phyloP scores from a whole-genome alignment of 2,329 filamentous ascomycete genomes.

The Macrophomina pseudophaseolina region DNA sequence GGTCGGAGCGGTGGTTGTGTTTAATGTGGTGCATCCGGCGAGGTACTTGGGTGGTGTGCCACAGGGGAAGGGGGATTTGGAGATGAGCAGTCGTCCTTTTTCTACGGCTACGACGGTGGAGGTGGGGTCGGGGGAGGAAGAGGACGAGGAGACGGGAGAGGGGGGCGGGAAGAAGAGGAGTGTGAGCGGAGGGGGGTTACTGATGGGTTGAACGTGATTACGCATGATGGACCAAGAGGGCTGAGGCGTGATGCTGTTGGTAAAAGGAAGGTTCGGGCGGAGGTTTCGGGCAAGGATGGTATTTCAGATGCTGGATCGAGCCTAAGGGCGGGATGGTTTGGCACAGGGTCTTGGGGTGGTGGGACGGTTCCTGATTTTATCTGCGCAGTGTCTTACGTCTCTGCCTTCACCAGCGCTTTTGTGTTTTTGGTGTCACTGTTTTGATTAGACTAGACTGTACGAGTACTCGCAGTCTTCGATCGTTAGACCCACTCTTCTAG shows the following conservation, averaged over 20 bases:
- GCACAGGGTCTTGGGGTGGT: background rate
- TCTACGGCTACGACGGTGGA: conserved; percentile 1
- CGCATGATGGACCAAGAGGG: no score
- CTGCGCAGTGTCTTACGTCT: background rate
- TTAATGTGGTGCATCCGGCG: conserved; percentile 13
- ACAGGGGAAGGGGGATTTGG: background rate
- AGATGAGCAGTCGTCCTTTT: background rate
- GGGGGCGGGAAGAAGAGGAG: background rate
- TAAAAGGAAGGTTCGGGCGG: no score
- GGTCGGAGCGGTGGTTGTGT: conserved; percentile 54
- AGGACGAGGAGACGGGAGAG: background rate
- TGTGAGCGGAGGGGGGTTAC: no score
- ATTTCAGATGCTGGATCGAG: background rate
- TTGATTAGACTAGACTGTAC: background rate
- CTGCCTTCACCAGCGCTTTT: background rate
- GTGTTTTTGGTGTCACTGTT: background rate
- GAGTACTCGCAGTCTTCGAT: no score
- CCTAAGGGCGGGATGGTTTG: background rate
- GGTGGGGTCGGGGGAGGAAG: background rate
- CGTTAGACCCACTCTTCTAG: no score
- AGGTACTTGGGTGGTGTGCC: background rate
- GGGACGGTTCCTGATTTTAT: background rate
- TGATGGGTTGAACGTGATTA: no score
- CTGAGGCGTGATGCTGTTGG: no score
- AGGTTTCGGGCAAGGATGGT: no score